Evolutionary conservation across 1,284 basidiomycete genomes (phyloP).

Genomic region (Apiotrichum brassicae): DNA sequence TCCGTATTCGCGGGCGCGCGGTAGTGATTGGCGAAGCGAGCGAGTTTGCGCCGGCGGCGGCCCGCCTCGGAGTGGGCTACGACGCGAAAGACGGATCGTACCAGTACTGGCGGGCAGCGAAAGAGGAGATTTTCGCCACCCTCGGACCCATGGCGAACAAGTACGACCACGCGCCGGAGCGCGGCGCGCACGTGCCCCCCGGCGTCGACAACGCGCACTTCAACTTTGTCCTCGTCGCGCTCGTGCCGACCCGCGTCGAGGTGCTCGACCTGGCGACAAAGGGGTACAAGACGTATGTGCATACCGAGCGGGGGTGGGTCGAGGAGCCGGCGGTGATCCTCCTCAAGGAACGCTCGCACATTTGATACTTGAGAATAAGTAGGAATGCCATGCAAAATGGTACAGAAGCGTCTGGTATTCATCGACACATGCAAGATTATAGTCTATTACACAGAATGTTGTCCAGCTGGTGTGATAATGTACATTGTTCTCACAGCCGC

Average conservation of each 20-base stretch:
- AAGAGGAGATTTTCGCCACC: neutral
- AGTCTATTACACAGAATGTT: too few species aligned
- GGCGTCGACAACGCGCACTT: constrained; percentile 10
- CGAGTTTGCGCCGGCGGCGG: neutral
- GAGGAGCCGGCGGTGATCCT: neutral
- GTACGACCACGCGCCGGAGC: constrained; percentile 8
- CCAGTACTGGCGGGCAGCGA: constrained; percentile 1
- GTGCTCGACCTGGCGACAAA: constrained; percentile 1
- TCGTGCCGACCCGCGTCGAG: constrained; percentile 8
- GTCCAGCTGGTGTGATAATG: too few species aligned
- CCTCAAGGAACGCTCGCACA: neutral
- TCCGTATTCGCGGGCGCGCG: constrained; percentile 12
- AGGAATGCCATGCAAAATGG: too few species aligned
- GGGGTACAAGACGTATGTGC: constrained; percentile 3
- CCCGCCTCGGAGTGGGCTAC: neutral
- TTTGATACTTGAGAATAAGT: neutral
- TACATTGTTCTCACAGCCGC: too few species aligned
- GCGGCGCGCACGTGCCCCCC: neutral
- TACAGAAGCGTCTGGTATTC: too few species aligned
- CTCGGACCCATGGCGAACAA: neutral
- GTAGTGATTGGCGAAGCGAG: constrained; percentile 7
- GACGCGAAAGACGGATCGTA: neutral
- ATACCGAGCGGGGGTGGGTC: neutral
- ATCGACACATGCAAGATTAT: too few species aligned
- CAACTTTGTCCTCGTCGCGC: constrained; percentile 5